Percentiles rank a stretch among this genome's conserved stretches.
Evolutionary conservation across 2,329 filamentous ascomycete species (phyloP).

Genomic region (Fusarium domesticum): DNA sequence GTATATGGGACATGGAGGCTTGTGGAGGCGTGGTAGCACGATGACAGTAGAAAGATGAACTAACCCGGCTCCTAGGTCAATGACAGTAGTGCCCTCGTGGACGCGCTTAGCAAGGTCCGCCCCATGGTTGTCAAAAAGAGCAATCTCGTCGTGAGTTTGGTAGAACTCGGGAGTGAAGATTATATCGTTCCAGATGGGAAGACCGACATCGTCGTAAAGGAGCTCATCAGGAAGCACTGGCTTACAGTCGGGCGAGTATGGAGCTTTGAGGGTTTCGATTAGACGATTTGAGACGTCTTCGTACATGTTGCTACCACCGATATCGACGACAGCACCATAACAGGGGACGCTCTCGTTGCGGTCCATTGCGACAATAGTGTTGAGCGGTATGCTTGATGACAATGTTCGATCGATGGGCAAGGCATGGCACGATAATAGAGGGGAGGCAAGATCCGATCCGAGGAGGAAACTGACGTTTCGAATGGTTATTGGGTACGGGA

Average conservation of each 20-base stretch:
- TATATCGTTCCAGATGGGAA: slow-evolving; percentile 41
- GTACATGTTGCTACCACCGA: slow-evolving; percentile 38
- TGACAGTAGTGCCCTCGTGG: slow-evolving; percentile 33
- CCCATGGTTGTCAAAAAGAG: slow-evolving; percentile 36
- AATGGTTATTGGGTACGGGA: too few species aligned
- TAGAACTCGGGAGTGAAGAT: slow-evolving; percentile 41
- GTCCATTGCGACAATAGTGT: slow-evolving; percentile 11
- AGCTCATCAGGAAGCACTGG: slow-evolving; percentile 40
- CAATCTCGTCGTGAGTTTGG: slow-evolving; percentile 41
- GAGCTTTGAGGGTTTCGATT: slow-evolving; percentile 22
- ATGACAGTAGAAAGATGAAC: slow-evolving; percentile 19
- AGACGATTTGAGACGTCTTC: slow-evolving; percentile 30
- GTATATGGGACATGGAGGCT: background rate
- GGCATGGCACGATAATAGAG: background rate
- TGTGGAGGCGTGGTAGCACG: background rate
- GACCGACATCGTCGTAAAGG: slow-evolving; percentile 39
- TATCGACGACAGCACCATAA: slow-evolving; percentile 38
- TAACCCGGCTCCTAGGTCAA: slow-evolving; percentile 44
- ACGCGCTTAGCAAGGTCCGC: slow-evolving; percentile 33
- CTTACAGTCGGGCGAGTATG: slow-evolving; percentile 24
- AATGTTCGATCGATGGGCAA: background rate
- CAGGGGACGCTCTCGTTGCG: slow-evolving; percentile 13
- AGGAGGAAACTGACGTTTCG: too few species aligned
- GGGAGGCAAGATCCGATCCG: background rate
- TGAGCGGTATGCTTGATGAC: background rate